Evolutionary conservation across 164 flowering plant genomes (phyloP).

Genomic region (Paratinospora sagittata): DNA sequence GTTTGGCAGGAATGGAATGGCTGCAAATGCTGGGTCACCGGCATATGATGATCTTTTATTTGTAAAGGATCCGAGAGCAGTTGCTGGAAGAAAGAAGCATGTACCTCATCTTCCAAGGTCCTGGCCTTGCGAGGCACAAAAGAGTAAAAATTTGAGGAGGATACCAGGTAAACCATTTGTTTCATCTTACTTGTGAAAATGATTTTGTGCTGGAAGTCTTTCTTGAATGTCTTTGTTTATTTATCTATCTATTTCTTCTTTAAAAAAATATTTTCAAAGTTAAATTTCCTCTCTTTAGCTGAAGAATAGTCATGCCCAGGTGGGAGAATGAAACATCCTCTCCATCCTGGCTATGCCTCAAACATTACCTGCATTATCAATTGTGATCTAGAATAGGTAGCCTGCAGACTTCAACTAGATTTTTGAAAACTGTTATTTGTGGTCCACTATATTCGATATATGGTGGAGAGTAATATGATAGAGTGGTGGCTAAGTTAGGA

Average conservation of each 20-base stretch:
- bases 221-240: not conserved
- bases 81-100: slow-evolving; percentile 52
- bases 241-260: not conserved
- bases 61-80: slow-evolving; percentile 61
- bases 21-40: slow-evolving; percentile 23
- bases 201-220: not conserved
- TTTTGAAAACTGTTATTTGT: too few relatives aligned
- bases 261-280: not conserved
- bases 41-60: slow-evolving; percentile 52
- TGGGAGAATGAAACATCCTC: too few relatives aligned
- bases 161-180: slow-evolving; percentile 48
- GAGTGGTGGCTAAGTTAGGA: too few relatives aligned
- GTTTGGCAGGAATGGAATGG: slow-evolving; percentile 9
- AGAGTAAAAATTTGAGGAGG: slow-evolving; percentile 40
- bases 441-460: too few relatives aligned
- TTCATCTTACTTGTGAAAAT: not conserved
- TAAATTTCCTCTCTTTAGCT: too few relatives aligned
- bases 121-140: slow-evolving; percentile 57
- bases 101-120: slow-evolving; percentile 44
- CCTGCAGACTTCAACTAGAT: too few relatives aligned
- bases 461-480: too few relatives aligned
- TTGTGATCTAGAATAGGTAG: too few relatives aligned
- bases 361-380: too few relatives aligned
- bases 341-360: too few relatives aligned
- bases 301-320: too few relatives aligned